Evolutionary conservation across 1,284 basidiomycete genomes (phyloP), one percentile per base, ranked within the genome.

Genomic region (Rhizoctonia solani): DNA sequence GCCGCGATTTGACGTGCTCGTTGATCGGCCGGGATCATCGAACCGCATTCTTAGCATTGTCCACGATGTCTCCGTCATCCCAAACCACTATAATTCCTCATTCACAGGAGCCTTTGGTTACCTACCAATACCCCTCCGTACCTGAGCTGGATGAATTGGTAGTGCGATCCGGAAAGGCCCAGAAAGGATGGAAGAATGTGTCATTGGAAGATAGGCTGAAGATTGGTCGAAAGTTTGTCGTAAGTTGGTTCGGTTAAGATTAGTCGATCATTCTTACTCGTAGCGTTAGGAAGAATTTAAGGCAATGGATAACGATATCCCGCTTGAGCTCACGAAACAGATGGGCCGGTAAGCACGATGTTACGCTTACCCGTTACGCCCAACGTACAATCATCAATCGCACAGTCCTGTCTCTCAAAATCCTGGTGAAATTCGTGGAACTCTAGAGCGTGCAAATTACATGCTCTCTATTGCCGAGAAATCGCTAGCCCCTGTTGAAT

Each of bases 391-490:
- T n/a, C n/a, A n/a, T n/a, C n/a, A n/a, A n/a, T n/a, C n/a, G 3
- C 32, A 13, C 70, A 93, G 94, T 54, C 94, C 94, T 0, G 82
- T 93, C 42, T 83, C 85, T 0, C 90, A 93, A 75, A 81, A 81
- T 44, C 78, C 85, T 30, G 91, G 92, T 5, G 95, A 98, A 77
- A 81, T 96, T 55, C 82, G 83, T 53, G 93, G 93, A 0, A 87
- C 91, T 39, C 76, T 95, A 25, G 89, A 91, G 66, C 86, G 95
- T 46, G 89, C 92, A 9, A 81, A 85, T 53, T 92, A 95, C 76
- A 86, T 98, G 82, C 81, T 96, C 70, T 87, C 86, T 68, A 94
- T 96, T 73, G 94, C 95, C 1, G 81, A 85, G 61, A 79, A 85
- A 4, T 83, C 85, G 55, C 86, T 98, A 4, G 83, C 85, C n/a